Evolutionary conservation across 2,329 filamentous ascomycete species (phyloP).

Genomic region (Capronia epimyces): DNA sequence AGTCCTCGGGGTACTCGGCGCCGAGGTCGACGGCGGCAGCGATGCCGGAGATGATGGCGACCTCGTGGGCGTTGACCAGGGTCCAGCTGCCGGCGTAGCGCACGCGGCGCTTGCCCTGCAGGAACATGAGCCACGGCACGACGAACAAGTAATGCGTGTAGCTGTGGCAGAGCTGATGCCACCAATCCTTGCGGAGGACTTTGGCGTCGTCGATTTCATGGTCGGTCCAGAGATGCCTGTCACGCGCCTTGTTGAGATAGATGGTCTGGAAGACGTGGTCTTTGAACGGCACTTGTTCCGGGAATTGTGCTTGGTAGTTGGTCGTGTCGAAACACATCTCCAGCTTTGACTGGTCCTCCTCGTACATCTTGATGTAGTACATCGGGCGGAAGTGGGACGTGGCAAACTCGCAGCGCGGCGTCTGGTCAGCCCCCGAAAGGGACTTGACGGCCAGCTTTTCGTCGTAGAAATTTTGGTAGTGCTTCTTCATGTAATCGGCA

Average conservation of each 20-base stretch:
- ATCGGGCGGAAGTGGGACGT: conserved; percentile 50
- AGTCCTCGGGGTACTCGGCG: conserved; percentile 57
- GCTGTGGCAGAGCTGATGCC: conserved; percentile 58
- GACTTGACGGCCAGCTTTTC: conserved; percentile 32
- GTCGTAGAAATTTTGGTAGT: conserved; percentile 28
- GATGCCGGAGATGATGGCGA: conserved; percentile 65
- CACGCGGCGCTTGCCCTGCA: conserved; percentile 61
- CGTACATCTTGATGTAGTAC: conserved; percentile 57
- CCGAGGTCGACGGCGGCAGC: conserved; percentile 65
- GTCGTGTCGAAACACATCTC: conserved; percentile 67
- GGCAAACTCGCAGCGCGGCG: conserved; percentile 29
- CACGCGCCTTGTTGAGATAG: conserved; percentile 53
- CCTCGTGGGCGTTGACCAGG: conserved; percentile 60
- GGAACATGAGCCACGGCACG: conserved; percentile 66
- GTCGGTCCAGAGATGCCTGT: conserved; percentile 53
- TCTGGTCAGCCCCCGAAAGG: conserved; percentile 18
- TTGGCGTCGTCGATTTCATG: conserved; percentile 53
- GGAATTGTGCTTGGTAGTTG: conserved; percentile 68
- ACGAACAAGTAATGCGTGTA: conserved; percentile 58
- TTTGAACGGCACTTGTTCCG: conserved; percentile 46
- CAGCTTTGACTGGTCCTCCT: conserved; percentile 48
- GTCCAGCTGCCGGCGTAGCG: conserved; percentile 64
- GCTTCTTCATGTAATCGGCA: conserved; percentile 51
- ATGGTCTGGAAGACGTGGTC: conserved; percentile 66
- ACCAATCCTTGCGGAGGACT: conserved; percentile 56